Percentiles rank a stretch among this genome's conserved stretches.
Evolutionary conservation across 108 stramenopile species (phyloP).

Genomic region (Mayamaea pseudoterrestris): DNA sequence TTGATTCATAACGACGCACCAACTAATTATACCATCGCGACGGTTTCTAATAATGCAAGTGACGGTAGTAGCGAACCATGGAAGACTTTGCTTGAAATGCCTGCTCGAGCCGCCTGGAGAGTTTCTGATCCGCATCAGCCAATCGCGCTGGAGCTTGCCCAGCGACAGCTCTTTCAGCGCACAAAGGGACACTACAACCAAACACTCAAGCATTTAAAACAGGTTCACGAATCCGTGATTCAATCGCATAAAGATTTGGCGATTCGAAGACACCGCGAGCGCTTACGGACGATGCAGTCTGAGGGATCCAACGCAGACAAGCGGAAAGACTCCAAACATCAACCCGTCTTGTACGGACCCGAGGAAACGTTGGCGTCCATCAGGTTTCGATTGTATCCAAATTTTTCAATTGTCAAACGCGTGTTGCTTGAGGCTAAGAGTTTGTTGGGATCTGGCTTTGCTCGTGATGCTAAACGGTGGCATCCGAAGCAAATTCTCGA

Average conservation of each 20-base stretch:
- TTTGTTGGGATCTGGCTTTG: slow-evolving; percentile 17
- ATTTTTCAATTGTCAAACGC: slow-evolving; percentile 48
- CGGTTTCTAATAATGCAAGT: too few species aligned
- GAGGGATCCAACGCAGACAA: neutral
- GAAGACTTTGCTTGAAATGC: slow-evolving; percentile 34
- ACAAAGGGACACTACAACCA: slow-evolving; percentile 14
- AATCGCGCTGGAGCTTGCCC: too few species aligned
- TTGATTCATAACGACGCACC: too few species aligned
- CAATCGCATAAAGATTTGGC: slow-evolving; percentile 16
- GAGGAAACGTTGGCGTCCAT: slow-evolving; percentile 52
- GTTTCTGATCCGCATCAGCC: slow-evolving; percentile 18
- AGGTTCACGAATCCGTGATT: slow-evolving; percentile 15
- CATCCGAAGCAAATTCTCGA: slow-evolving; percentile 52
- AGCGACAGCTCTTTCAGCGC: slow-evolving; percentile 3
- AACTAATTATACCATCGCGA: too few species aligned
- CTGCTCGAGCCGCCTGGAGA: slow-evolving; percentile 63
- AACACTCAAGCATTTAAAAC: slow-evolving; percentile 26
- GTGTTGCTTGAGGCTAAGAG: slow-evolving; percentile 52
- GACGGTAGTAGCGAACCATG: too few species aligned
- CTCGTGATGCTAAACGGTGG: slow-evolving; percentile 7
- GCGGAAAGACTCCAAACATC: slow-evolving; percentile 2
- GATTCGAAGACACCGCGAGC: slow-evolving; percentile 32
- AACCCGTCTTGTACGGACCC: slow-evolving; percentile 48
- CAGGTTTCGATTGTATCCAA: slow-evolving; percentile 43
- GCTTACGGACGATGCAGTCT: slow-evolving; percentile 20